Conservation (phyloP, 2,329 filamentous ascomycete genomes). For the Verticillium albo-atrum region DNA sequence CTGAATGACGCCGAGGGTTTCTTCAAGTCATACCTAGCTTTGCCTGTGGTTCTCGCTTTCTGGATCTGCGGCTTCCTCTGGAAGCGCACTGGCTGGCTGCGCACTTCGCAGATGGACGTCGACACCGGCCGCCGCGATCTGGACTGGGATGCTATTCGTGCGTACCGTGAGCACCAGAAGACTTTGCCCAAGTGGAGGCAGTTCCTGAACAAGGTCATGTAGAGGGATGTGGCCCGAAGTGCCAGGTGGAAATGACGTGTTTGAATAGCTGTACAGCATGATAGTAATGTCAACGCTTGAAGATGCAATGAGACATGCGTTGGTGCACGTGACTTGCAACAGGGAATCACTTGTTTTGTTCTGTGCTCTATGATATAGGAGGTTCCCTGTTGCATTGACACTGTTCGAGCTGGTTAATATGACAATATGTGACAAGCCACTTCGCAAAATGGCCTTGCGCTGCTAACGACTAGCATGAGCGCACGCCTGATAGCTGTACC, state of each 20-base stretch:
- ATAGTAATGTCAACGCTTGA: background rate
- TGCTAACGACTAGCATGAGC: too few species aligned
- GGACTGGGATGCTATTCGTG: constrained; percentile 12
- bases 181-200: constrained; percentile 11
- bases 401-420: too few species aligned
- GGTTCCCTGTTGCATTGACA: too few species aligned
- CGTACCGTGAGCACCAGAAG: constrained; percentile 6
- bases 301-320: too few species aligned
- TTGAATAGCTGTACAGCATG: background rate
- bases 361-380: too few species aligned
- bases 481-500: too few species aligned
- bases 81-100: constrained; percentile 13
- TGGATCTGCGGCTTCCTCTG: constrained; percentile 11
- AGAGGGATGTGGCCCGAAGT: background rate
- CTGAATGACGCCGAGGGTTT: constrained; percentile 9
- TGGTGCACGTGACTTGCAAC: too few species aligned
- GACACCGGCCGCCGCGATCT: constrained; percentile 13
- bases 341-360: too few species aligned
- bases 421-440: too few species aligned
- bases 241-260: background rate
- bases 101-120: constrained; percentile 13
- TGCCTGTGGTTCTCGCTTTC: constrained; percentile 10
- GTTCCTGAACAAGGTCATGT: constrained; percentile 5
- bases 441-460: too few species aligned
- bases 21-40: constrained; percentile 11